A percentile compares a stretch with the other conserved stretches of the same genome.
These are phyloP conservation scores for Syzygium oleosum DNA, from an alignment of 345 rosid species.

Conservation along the genomic window DNA sequence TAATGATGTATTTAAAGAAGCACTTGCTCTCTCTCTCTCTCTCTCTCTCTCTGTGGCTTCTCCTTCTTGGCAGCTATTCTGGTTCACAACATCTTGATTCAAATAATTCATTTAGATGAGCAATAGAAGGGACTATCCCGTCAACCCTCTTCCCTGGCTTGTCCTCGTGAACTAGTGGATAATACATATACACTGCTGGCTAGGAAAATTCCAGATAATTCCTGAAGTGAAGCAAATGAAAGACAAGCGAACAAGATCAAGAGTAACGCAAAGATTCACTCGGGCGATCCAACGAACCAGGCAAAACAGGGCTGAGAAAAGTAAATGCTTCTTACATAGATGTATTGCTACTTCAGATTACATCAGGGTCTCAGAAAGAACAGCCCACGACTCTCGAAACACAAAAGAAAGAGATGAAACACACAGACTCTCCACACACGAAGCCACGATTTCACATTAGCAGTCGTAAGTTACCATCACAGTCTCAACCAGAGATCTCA, in stretches of 20 bases:
- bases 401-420: background rate
- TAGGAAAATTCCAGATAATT: background rate
- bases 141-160: background rate
- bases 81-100: background rate
- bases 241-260: background rate
- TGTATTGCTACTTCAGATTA: background rate
- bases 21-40: background rate
- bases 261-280: background rate
- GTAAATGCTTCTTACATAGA: too few species aligned
- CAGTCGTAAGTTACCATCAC: background rate
- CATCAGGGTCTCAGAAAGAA: background rate
- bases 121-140: background rate
- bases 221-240: background rate
- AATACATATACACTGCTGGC: background rate
- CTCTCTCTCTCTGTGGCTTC: background rate
- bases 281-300: background rate
- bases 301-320: background rate
- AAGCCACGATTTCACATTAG: background rate
- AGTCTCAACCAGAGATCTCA: slow-evolving; percentile 9
- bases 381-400: background rate
- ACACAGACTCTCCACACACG: background rate
- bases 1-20: background rate
- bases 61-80: background rate
- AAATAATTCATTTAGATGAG: background rate
- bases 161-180: background rate